Base-by-base conservation (phyloP, 169 alveolate genomes). In the Eimeria necatrix region DNA sequence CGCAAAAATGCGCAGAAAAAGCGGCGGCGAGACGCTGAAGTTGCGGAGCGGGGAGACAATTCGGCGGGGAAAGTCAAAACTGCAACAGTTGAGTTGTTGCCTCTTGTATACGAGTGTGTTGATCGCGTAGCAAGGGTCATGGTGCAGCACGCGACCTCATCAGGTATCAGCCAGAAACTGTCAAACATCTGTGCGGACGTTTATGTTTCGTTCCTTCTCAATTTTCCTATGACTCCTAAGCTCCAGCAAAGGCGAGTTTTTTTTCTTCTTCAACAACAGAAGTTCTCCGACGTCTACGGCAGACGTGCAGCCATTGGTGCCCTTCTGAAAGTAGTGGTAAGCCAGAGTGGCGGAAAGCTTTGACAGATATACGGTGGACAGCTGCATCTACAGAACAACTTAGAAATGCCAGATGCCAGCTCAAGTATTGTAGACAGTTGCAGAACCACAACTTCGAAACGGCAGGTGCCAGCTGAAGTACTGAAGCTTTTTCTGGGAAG, bases 221-320 rank as follows among this genome's bases (percentile, higher is more conserved):
- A 94, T 83, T 87, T 88, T 49, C 96, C 96, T 10, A 94, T 94
- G 96, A 87, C 95, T 32, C 95, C 64, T 12, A 81, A 83, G 86
- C 78, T 73, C 46, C 96, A 94, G 74, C 96, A 87, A 60, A 26
- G 83, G 20, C 91, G 95, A 52, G 81, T 94, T 20, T 80, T 87
- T 86, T 94, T 94, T 59, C 87, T 94, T 5, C 22, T 94, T 24
- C 87, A 88, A 71, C 90, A 94, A 20, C 87, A 86, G 51, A 53
- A 73, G 71, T 94, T 86, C 90, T 41, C 94, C 20, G 83, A 78
- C 9, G 80, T 71, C 53, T 87, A 94, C 56, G 96, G 96, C 24
- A 26, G 96, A 71, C 84, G 93, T 14, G 95, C 95, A 18, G 96
- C 88, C 56, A 73, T 94, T 48, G 68, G 70, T 41, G 84, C 93